A percentile compares a stretch with the other conserved stretches of the same genome.
These are phyloP conservation scores for Inga oerstediana DNA, from an alignment of 306 rosid species.

Conservation along the genomic window DNA sequence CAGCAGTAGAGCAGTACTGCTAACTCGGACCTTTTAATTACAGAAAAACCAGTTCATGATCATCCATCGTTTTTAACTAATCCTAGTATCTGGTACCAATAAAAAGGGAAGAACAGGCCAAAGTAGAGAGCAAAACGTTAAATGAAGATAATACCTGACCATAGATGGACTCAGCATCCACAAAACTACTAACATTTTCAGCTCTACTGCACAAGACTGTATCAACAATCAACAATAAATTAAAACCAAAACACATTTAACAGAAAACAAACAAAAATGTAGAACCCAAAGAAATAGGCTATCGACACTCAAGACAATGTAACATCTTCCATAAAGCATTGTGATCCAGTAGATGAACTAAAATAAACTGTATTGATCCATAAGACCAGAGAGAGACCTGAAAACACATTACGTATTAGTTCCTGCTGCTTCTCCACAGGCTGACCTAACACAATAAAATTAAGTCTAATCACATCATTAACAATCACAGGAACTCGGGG, in stretches of 20 bases:
- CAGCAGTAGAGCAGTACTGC: constrained; percentile 9
- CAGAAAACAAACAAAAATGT: not conserved
- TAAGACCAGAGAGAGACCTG: constrained; percentile 52
- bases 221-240: constrained; percentile 25
- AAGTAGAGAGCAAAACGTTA: constrained; percentile 10
- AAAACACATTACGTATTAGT: constrained; percentile 77
- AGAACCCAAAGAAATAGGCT: not conserved
- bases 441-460: constrained; percentile 53
- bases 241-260: not conserved
- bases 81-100: constrained; percentile 9
- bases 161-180: constrained; percentile 80
- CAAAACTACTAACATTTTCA: constrained; percentile 86
- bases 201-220: constrained; percentile 88
- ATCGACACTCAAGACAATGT: not conserved
- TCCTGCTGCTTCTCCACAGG: constrained; percentile 89
- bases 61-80: constrained; percentile 2
- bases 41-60: constrained; percentile 15
- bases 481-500: constrained; percentile 1
- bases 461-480: constrained; percentile 3
- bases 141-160: constrained; percentile 62
- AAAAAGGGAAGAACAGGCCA: not conserved
- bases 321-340: not conserved
- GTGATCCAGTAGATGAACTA: not conserved
- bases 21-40: not conserved
- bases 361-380: not conserved